A percentile compares a stretch with the other conserved stretches of the same genome.
These are phyloP conservation scores for Hanseniaspora meyeri DNA, from an alignment of 805 yeast genomes.

Conservation along the genomic window DNA sequence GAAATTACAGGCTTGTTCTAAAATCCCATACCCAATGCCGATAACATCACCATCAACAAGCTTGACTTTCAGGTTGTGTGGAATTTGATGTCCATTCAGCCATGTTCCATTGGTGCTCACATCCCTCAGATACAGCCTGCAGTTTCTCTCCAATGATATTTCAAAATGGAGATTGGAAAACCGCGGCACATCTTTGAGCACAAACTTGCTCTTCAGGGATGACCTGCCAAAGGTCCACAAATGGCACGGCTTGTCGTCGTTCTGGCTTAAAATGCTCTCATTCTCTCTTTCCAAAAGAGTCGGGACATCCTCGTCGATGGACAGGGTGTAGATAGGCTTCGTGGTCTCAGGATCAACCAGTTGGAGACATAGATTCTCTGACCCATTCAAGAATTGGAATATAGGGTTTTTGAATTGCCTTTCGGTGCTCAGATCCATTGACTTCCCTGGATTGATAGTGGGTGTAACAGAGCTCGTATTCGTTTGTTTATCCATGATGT, in stretches of 20 bases:
- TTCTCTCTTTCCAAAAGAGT: neutral
- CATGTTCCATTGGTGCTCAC: conserved; percentile 86
- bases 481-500: neutral
- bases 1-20: conserved; percentile 47
- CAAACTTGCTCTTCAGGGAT: conserved; percentile 44
- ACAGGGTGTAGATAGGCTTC: neutral
- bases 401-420: neutral
- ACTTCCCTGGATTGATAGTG: neutral
- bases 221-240: conserved; percentile 70
- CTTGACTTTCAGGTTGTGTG: conserved; percentile 66
- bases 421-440: neutral
- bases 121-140: conserved; percentile 43
- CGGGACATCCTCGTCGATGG: neutral
- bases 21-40: conserved; percentile 76
- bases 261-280: neutral
- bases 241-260: neutral
- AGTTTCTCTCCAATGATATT: conserved; percentile 52
- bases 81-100: conserved; percentile 60
- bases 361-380: neutral
- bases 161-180: conserved; percentile 65
- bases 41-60: conserved; percentile 88
- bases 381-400: neutral
- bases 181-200: conserved; percentile 47
- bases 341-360: neutral
- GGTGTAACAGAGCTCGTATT: neutral